Percentiles rank a stretch among this genome's conserved stretches.
Conservation (phyloP, 2,329 filamentous ascomycete genomes). For the Fusarium beomiforme region DNA sequence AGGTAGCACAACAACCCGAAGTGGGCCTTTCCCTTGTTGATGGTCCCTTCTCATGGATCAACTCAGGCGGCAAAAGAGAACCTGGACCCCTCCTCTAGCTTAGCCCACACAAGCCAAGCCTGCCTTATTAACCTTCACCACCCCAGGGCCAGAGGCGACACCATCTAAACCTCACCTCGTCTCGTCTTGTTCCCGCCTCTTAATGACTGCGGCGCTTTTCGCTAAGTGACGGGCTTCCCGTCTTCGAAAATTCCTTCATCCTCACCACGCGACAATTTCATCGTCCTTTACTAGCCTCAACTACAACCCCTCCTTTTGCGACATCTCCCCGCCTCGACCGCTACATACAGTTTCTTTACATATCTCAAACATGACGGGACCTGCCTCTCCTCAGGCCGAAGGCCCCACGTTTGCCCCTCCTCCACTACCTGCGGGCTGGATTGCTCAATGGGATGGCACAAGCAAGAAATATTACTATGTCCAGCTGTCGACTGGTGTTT, state of each 20-base stretch:
- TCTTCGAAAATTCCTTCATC: constrained; percentile 25
- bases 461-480: constrained; percentile 77
- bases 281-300: background rate
- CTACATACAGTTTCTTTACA: constrained; percentile 10
- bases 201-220: constrained; percentile 42
- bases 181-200: constrained; percentile 22
- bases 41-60: constrained; percentile 13
- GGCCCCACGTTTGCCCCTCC: constrained; percentile 70
- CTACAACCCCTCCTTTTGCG: constrained; percentile 24
- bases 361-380: constrained; percentile 60
- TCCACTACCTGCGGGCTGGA: constrained; percentile 71
- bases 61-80: constrained; percentile 22
- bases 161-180: constrained; percentile 34
- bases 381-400: constrained; percentile 66
- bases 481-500: constrained; percentile 75
- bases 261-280: constrained; percentile 16
- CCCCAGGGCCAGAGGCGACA: constrained; percentile 35
- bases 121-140: constrained; percentile 37
- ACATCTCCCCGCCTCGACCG: constrained; percentile 24
- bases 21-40: constrained; percentile 19
- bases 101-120: constrained; percentile 27
- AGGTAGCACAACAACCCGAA: constrained; percentile 16
- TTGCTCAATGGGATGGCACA: constrained; percentile 73
- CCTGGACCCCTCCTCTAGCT: constrained; percentile 27
- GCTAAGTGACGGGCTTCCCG: constrained; percentile 42